Base-by-base conservation (phyloP, 345 rosid species). In the Turritis glabra region DNA sequence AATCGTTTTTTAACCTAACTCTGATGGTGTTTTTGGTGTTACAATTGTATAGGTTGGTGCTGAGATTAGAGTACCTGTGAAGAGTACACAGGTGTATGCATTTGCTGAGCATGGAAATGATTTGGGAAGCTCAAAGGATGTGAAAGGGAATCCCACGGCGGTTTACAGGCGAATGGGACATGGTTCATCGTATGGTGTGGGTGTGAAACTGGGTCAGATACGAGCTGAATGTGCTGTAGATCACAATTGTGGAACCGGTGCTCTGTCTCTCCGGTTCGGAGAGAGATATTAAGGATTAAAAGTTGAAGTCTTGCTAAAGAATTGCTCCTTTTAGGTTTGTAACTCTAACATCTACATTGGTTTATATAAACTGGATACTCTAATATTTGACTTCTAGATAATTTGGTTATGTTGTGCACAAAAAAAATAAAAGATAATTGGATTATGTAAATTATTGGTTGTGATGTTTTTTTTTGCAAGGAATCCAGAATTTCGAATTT, bases 131-230 rank as follows among this genome's bases (percentile, higher is more conserved):
- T 94, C 97, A 2, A 91, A 94, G 83, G 95, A 90, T 73, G 96
- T 94, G 67, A 94, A 94, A 74, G 97, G 99, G n/a, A 95, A 95
- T 70, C 99, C 99, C 27, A 95, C 99, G 5, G 93, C 85, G 60
- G 93, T 86, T 13, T 95, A 87, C 74, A 77, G 90, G 77, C 87
- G 97, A 79, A 79, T 84, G 96, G 97, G 97, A 52, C 88, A 85
- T 1, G 97, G 99, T 69, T 95, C 99, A 9, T 95, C 99, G 0
- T 92, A 90, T 61, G 97, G 99, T 59, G 83, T 75, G 37, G 97
- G 99, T 15, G 83, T 82, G 55, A 91, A 94, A 85, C 81, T 92
- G 7, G 99, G 99, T 64, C 78, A 87, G 51, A 93, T 92, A 21
- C 79, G 99, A 33, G 97, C 99, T 23, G 97, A 94, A 76, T 92